Conservation (phyloP, 768 basidiomycete species). For the Lanmaoa rubissima region DNA sequence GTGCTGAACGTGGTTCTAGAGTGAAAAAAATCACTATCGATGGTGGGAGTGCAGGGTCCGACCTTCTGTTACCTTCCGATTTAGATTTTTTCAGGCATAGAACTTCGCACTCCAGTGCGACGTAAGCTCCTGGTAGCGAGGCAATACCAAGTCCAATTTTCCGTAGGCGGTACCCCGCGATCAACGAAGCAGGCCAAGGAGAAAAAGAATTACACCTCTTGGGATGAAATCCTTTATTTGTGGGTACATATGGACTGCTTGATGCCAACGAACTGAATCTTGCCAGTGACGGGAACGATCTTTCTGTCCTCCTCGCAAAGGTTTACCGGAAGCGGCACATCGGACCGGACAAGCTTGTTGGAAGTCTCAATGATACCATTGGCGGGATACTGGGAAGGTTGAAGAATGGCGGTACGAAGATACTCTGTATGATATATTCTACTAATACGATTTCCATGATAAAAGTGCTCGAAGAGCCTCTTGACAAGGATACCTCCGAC, state of each 20-base stretch:
- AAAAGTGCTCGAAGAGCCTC: slow-evolving; percentile 16
- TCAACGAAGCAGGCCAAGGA: slow-evolving; percentile 16
- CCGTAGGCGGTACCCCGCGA: slow-evolving; percentile 7
- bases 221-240: slow-evolving; percentile 19
- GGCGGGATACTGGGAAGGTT: slow-evolving; percentile 9
- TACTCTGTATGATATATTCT: background rate
- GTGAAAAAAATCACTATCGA: slow-evolving; percentile 11
- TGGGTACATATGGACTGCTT: slow-evolving; percentile 1
- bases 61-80: background rate
- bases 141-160: slow-evolving; percentile 13
- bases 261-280: background rate
- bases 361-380: slow-evolving; percentile 9
- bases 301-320: slow-evolving; percentile 7
- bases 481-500: background rate
- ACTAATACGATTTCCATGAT: background rate
- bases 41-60: background rate
- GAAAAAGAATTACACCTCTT: slow-evolving; percentile 2
- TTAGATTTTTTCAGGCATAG: slow-evolving; percentile 4
- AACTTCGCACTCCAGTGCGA: slow-evolving; percentile 9
- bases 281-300: slow-evolving; percentile 15
- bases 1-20: slow-evolving; percentile 4
- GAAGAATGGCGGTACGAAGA: slow-evolving; percentile 13
- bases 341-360: slow-evolving; percentile 10
- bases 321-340: slow-evolving; percentile 12
- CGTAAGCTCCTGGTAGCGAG: slow-evolving; percentile 2